Base-by-base conservation (phyloP, 1,284 basidiomycete species). In the Leccinum pallidistipes region DNA sequence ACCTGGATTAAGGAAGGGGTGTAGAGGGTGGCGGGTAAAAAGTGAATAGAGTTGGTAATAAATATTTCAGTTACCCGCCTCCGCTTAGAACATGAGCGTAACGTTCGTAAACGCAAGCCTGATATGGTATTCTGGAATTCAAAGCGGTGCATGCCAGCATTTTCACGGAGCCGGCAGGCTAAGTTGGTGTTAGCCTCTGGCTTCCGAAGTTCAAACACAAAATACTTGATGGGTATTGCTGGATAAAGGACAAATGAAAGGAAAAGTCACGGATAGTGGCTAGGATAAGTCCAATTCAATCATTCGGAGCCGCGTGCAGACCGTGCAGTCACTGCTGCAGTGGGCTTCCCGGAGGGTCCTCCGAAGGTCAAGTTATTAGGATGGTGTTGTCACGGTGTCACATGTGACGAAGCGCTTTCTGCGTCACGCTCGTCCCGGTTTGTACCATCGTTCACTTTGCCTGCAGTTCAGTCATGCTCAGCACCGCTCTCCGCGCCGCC, bases 381-480 rank as follows among this genome's bases (percentile, higher is more conserved):
- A 11, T 18, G n/a, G 3, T 21, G 21, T 29, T 45, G 62, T 65
- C 61, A 69, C 64, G 11, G 0, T 14, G 65, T 75, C 62, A 76
- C 71, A 4, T n/a, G 73, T 74, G 65, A 76, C 73, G 40, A 16
- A 8, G 2, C n/a, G 29, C 53, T 31, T 58, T 66, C 63, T 40
- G 56, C 58, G 70, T 73, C 74, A 74, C 71, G 47, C 59, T 29
- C 62, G 47, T 57, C 70, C 69, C 70, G 64, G 68, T 64, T 72
- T 63, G 71, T 63, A 60, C 68, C 72, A 67, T 61, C 62, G 58
- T 61, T 56, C 58, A 55, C 55, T 40, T 29, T 6, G 45, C 5
- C n/a, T 49, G 12, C 24, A 45, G 49, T 58, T 56, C 57, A 75
- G 53, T 64, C 71, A 83, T 83, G 81, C 74, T 82, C 70, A 72